These are phyloP conservation scores for Coniochaeta sp. DNA, from an alignment of 2,329 filamentous ascomycete species.

Conservation along the genomic window DNA sequence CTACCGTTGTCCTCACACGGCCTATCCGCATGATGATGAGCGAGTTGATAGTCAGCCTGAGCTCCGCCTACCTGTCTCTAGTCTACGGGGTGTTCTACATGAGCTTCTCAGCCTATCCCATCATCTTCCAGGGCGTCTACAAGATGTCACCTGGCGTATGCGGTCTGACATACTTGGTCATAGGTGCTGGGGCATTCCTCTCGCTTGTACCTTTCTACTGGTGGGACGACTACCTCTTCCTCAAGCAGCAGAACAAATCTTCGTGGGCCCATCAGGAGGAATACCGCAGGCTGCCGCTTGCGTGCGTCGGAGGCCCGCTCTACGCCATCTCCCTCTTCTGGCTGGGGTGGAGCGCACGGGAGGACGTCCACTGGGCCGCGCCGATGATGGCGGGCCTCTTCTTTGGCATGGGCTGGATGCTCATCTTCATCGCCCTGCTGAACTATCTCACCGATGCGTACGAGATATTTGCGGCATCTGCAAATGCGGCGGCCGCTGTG, in stretches of 20 bases:
- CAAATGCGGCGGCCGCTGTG: slow-evolving; percentile 42
- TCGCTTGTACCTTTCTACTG: slow-evolving; percentile 53
- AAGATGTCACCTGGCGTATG: slow-evolving; percentile 54
- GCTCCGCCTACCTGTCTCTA: slow-evolving; percentile 63
- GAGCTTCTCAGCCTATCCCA: slow-evolving; percentile 68
- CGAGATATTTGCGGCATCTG: slow-evolving; percentile 53
- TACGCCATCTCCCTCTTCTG: slow-evolving; percentile 50
- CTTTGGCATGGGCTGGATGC: slow-evolving; percentile 54
- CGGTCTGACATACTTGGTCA: slow-evolving; percentile 61
- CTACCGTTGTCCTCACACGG: slow-evolving; percentile 62
- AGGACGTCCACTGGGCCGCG: slow-evolving; percentile 40
- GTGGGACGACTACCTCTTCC: slow-evolving; percentile 55
- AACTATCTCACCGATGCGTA: slow-evolving; percentile 64
- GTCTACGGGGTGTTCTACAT: slow-evolving; percentile 62
- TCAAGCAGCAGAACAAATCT: slow-evolving; percentile 38
- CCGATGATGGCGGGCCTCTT: slow-evolving; percentile 53
- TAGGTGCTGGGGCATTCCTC: slow-evolving; percentile 55
- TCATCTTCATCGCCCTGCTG: slow-evolving; percentile 56
- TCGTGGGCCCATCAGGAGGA: slow-evolving; percentile 57
- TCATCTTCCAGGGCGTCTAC: slow-evolving; percentile 60
- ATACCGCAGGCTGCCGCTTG: slow-evolving; percentile 62
- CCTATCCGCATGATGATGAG: slow-evolving; percentile 65
- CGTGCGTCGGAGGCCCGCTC: slow-evolving; percentile 61
- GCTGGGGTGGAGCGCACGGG: slow-evolving; percentile 51
- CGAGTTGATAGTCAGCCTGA: slow-evolving; percentile 66